Base-by-base conservation (phyloP, 352 stramenopile genomes). In the Phytophthora podocarpi region DNA sequence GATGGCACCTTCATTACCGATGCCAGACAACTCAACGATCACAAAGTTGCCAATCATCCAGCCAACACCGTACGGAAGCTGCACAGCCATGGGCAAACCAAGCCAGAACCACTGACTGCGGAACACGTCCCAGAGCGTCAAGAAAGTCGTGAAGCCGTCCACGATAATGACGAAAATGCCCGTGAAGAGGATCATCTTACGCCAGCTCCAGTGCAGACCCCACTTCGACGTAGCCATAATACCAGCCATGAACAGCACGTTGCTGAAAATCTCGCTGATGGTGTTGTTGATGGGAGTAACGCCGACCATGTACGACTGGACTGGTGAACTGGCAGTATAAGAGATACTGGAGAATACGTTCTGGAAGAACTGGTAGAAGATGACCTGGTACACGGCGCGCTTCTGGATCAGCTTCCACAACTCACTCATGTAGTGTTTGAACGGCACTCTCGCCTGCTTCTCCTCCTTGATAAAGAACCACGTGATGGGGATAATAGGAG, bases 191-290 rank as follows among this genome's bases (percentile, higher is more conserved):
- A 65, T 62, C 49, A 74, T 75, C 39, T 39, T 58, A 6, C 72
- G 67, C 72, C 72, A 81, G 51, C 61, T 71, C 72, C 72, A 81
- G n/a, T 69, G 40, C 34, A 81, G 58, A n/a, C 72, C 72, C 45
- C 53, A 78, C 58, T 76, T 74, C 10, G 47, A 62, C 3, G 64
- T 75, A 15, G 56, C 27, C 35, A 63, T 61, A 30, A 82, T 64
- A 26, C 56, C 59, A 20, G 36, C 18, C 24, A 59, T 58, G 36
- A 78, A 76, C 27, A 78, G 20, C n/a, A 67, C 15, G 21, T 68
- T 67, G 21, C 65, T 62, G n/a, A 76, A n/a, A 15, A 82, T 67
- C 3, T 52, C 40, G 24, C 46, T 59, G 47, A 82, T 58, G 9
- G 46, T 78, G 35, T 66, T 59, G 61, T 76, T 78, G 28, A 81